These are phyloP conservation scores for Leptographium lundbergii DNA, from an alignment of 2,329 filamentous ascomycete genomes.

Conservation along the genomic window DNA sequence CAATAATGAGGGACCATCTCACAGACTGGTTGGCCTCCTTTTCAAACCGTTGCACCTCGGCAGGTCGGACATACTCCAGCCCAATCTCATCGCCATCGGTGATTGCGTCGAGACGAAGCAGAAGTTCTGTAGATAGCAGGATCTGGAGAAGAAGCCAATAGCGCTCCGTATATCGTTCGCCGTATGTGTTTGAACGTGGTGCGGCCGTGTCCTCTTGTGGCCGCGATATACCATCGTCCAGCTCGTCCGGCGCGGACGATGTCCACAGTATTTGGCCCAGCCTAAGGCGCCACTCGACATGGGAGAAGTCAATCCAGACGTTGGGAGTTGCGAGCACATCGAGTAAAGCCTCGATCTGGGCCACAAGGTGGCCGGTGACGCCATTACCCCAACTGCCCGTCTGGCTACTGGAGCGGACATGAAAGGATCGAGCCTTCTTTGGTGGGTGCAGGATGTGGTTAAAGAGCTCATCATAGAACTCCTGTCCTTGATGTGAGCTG, in stretches of 20 bases:
- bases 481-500: slow-evolving; percentile 35
- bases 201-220: slow-evolving; percentile 23
- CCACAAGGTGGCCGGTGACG: slow-evolving; percentile 37
- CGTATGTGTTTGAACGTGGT: slow-evolving; percentile 18
- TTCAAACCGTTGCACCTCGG: slow-evolving; percentile 48
- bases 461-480: slow-evolving; percentile 52
- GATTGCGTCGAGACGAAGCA: slow-evolving; percentile 50
- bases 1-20: slow-evolving; percentile 54
- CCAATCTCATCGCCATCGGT: slow-evolving; percentile 47
- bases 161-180: slow-evolving; percentile 46
- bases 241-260: slow-evolving; percentile 9
- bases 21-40: slow-evolving; percentile 48
- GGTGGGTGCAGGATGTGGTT: slow-evolving; percentile 45
- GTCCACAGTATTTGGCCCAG: slow-evolving; percentile 62
- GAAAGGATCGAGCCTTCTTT: slow-evolving; percentile 33
- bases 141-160: slow-evolving; percentile 58
- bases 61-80: slow-evolving; percentile 35
- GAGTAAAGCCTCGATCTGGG: slow-evolving; percentile 57
- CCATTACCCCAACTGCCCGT: neutral
- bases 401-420: slow-evolving; percentile 24
- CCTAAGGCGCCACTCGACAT: slow-evolving; percentile 62
- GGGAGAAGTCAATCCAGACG: slow-evolving; percentile 63
- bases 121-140: slow-evolving; percentile 50
- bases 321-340: slow-evolving; percentile 51
- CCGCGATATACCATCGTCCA: slow-evolving; percentile 17